Evolutionary conservation across 1,284 basidiomycete species (phyloP), one percentile per base, ranked within the genome.

Genomic region (Megacollybia platyphylla): DNA sequence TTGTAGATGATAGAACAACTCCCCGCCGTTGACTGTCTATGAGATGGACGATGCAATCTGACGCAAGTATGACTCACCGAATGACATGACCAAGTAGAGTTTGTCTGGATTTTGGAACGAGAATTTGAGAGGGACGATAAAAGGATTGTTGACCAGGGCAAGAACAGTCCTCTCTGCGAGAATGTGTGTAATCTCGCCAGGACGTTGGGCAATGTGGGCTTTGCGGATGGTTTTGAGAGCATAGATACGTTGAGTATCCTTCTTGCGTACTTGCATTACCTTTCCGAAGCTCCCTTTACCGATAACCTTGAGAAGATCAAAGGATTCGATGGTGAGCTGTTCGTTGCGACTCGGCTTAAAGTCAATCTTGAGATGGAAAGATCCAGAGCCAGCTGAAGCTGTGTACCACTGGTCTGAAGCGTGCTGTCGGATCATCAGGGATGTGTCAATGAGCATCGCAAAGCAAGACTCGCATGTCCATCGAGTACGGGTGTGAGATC

Each of bases 41-140:
- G 36, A 17, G 24, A 30, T 17, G 24, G 30, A 26, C 9, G 26
- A 4, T 38, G 35, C 27, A 31, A 28, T 28, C 24, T 11, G 39
- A 30, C 4, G 49, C 17, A 46, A 26, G 29, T 30, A 37, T 47
- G 15, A 57, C 75, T 46, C 40, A 83, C 83, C 81, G 55, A 97
- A 98, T 10, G 92, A 93, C 74, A 98, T 86, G 15, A 97, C 91
- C 42, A 99, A 69, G 60, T 99, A 99, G 8, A 99, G 71, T 64
- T 99, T 99, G 59, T 98, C 94, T 3, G 88, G 88, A 50, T 84
- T 92, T 65, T 99, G 94, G 73, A 98, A 99, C 6, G 88, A 93
- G 63, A 99, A 97, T 59, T 99, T 98, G 61, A 99, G 79, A 6
- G 94, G 96, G 0, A 97, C 94, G 60, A 99, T 97, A 66, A 99